Base-by-base conservation (phyloP, 345 rosid species). In the Heritiera fomes region DNA sequence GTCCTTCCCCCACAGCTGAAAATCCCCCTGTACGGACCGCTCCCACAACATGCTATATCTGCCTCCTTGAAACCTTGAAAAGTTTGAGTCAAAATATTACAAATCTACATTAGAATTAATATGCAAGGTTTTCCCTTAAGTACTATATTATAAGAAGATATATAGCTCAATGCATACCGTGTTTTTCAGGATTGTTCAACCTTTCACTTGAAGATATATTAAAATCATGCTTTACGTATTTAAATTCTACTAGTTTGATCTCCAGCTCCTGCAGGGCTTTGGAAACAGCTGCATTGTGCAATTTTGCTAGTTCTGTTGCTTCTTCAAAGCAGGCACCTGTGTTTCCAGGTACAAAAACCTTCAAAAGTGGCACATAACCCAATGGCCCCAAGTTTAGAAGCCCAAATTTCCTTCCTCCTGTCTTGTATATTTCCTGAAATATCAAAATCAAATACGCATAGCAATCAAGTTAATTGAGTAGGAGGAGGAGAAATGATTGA, bases 11-110 rank as follows among this genome's bases (percentile, higher is more conserved):
- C 97, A 76, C 98, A 92, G 83, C 92, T 91, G 14, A 55, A 82
- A 7, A 84, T 88, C 78, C 98, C 97, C 82, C 91, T 79, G 79
- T 59, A 89, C 53, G 61, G 55, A 61, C 97, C 97, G 34, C 87
- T 83, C 60, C 98, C 98, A 80, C 97, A 95, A 75, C 95, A 95
- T 71, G 91, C 98, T 46, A 59, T 82, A 62, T 82, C 77, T 34
- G 91, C 97, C 82, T 86, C 87, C 84, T 83, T 84, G 63, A 92
- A 88, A 23, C 97, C 98, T 93, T 82, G 70, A 50, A 32, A 75
- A 70, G 20, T 77, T 30, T n/a, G 50, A 47, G 18, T 52, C 28
- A 17, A 40, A 63, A 23, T 1, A 62, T 7, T 7, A 7, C 18
- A n/a, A 67, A 40, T 65, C 28, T 8, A 66, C 0, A 43, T 41